Base-by-base conservation (phyloP, 2,329 filamentous ascomycete species). In the Arthrobotrys musiformis region DNA sequence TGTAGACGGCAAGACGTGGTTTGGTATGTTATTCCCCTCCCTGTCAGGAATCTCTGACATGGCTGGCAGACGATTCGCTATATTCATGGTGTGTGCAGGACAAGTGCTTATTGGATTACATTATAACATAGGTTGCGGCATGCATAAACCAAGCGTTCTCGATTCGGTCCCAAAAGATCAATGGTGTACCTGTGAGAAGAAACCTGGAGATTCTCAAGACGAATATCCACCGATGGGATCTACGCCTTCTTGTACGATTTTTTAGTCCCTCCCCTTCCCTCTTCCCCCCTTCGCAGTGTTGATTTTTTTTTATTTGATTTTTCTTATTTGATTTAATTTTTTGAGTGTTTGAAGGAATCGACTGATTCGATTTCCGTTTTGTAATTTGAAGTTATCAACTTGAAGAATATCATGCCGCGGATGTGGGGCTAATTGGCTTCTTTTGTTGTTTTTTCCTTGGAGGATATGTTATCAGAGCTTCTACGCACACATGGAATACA, bases 1-100 rank as follows among this genome's bases (percentile, higher is more conserved):
- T 40, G 22, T 24, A 76, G 72, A 76, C 19, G 72, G 72, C 72
- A 76, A 76, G 72, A 76, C 72, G 58, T 76, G 72, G 72, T 69
- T 58, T 26, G 72, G 72, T 76, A 70, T 9, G 72, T 46, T 26
- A 2, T 19, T 19, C 6, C 40, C 40, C 19, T 24, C 8, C 42
- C 9, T 48, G 4, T 19, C 17, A n/a, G 7, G 1, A 46, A 22
- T 17, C 15, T 19, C 15, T 17, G 15, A 19, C 15, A n/a, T n/a
- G n/a, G n/a, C 40, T 6, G n/a, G 40, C 5, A 42, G 40, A 7
- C 19, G 5, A 11, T 6, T 13, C 13, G 11, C 7, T 6, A 9
- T 6, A 9, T 6, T 28, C 19, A 17, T 44, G 11, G n/a, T 26
- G 2, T 26, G 44, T 48, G 44, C 2, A 24, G 8, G 37, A 17